Evolutionary conservation across 2,329 filamentous ascomycete genomes (phyloP), one percentile per base, ranked within the genome.

Genomic region (Penicillium psychrosexuale): DNA sequence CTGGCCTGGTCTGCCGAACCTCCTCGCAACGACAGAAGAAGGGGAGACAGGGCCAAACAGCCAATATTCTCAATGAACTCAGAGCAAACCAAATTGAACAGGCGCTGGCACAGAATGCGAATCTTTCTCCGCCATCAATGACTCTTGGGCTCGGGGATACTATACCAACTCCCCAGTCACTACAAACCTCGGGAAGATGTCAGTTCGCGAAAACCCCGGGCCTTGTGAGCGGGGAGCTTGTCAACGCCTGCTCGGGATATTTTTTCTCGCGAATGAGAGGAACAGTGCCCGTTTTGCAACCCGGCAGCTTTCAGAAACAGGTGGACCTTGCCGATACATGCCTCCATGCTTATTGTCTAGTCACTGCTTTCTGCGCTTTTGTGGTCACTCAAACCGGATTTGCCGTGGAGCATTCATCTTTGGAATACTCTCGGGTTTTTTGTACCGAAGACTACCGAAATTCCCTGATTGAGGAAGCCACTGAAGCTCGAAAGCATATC

Each of bases 291-390:
- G 63, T 74, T 11, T 30, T 74, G 4, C 59, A 61, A 5, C 57
- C 43, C 0, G 57, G 58, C 3, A 44, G 61, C 0, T 57, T 73
- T 30, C 54, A 65, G 47, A 47, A 53, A 3, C 67, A 73, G 40
- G 59, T 64, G 5, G 42, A 52, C 11, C 58, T 59, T 2, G 56
- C 63, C 31, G 49, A 60, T 3, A 56, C 52, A 5, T 71, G 61
- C 13, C 50, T 62, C 4, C 53, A 59, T 13, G 62, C 68, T 7
- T 68, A 62, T 28, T 69, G 68, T 39, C 65, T 75, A n/a, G 61
- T 74, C 9, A 37, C 61, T n/a, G 65, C 70, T 4, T 72, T 74
- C 37, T 73, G 70, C 55, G 72, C 72, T 7, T 74, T 73, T 44
- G 70, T 75, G 8, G 61, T 66, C 17, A 59, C 60, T 1, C 66